These are phyloP conservation scores for Stephania japonica DNA, from an alignment of 164 flowering plant genomes.

Conservation along the genomic window DNA sequence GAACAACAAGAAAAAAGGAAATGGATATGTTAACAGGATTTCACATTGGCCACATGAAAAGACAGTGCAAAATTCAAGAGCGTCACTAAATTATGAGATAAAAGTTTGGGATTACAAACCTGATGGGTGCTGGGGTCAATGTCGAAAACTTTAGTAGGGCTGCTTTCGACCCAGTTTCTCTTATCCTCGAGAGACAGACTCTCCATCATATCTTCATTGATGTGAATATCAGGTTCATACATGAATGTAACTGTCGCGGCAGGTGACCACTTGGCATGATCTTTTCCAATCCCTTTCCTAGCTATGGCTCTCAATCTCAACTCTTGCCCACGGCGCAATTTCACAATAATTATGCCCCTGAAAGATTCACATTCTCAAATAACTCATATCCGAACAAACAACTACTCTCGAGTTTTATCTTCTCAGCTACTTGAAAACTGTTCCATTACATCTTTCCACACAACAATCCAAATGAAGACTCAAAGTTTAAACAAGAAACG, in stretches of 20 bases:
- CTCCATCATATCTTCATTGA: slow-evolving; percentile 91
- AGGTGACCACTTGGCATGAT: slow-evolving; percentile 99
- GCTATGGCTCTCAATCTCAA: slow-evolving; percentile 89
- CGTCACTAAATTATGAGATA: not conserved
- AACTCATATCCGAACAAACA: not conserved
- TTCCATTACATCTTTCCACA: too few relatives aligned
- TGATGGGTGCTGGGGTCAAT: slow-evolving; percentile 66
- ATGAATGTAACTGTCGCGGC: slow-evolving; percentile 97
- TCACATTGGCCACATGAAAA: not conserved
- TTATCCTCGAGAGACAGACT: slow-evolving; percentile 72
- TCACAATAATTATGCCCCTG: slow-evolving; percentile 95
- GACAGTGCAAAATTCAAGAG: not conserved
- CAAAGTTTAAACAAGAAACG: too few relatives aligned
- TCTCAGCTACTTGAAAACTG: too few relatives aligned
- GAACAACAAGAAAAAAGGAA: not conserved
- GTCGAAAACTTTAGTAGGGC: slow-evolving; percentile 91
- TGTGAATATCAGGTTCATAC: slow-evolving; percentile 86
- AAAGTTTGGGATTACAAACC: slow-evolving; percentile 29
- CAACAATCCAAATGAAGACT: too few relatives aligned
- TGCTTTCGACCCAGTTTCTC: slow-evolving; percentile 63
- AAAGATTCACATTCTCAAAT: not conserved
- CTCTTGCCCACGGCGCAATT: slow-evolving; percentile 91
- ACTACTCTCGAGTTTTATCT: not conserved
- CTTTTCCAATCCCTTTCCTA: slow-evolving; percentile 93
- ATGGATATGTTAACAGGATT: not conserved